Conservation (phyloP, 2,329 filamentous ascomycete species). For the Clarireedia hainanense region DNA sequence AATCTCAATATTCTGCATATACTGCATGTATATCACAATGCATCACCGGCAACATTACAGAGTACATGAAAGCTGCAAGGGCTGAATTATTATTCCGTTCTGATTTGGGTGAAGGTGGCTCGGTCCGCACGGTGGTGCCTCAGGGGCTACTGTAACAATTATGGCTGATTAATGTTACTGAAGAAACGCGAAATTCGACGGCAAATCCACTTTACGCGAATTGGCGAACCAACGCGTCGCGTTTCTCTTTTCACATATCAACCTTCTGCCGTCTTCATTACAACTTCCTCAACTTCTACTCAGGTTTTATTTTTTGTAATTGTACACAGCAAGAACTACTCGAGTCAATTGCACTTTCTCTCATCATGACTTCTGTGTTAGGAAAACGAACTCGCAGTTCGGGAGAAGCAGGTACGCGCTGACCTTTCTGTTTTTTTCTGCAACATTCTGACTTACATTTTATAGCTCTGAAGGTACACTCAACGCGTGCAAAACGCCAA, state of each 20-base stretch:
- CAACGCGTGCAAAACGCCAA: slow-evolving; percentile 38
- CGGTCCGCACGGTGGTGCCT: not conserved
- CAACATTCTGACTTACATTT: slow-evolving; percentile 10
- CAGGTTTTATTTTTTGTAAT: not conserved
- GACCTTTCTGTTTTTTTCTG: slow-evolving; percentile 7
- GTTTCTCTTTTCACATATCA: not conserved
- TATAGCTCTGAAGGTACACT: slow-evolving; percentile 19
- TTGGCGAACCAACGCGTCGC: not conserved
- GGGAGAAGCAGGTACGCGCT: slow-evolving; percentile 30
- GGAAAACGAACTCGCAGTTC: slow-evolving; percentile 40
- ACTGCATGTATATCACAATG: not conserved
- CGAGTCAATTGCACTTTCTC: not conserved
- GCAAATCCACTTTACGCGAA: not conserved
- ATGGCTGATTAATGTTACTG: not conserved
- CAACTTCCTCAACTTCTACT: slow-evolving; percentile 1
- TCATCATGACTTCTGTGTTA: slow-evolving; percentile 33
- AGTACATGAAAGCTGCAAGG: not conserved
- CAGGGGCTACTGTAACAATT: not conserved
- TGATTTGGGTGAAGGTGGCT: not conserved
- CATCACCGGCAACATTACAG: not conserved
- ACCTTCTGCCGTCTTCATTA: not conserved
- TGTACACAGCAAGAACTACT: slow-evolving; percentile 12
- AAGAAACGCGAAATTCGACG: not conserved
- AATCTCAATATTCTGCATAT: not conserved
- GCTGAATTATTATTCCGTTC: not conserved